Percentiles rank a stretch among this genome's conserved stretches.
Conservation (phyloP, 1,284 basidiomycete genomes). For the Leccinum brunneo-olivaceum region DNA sequence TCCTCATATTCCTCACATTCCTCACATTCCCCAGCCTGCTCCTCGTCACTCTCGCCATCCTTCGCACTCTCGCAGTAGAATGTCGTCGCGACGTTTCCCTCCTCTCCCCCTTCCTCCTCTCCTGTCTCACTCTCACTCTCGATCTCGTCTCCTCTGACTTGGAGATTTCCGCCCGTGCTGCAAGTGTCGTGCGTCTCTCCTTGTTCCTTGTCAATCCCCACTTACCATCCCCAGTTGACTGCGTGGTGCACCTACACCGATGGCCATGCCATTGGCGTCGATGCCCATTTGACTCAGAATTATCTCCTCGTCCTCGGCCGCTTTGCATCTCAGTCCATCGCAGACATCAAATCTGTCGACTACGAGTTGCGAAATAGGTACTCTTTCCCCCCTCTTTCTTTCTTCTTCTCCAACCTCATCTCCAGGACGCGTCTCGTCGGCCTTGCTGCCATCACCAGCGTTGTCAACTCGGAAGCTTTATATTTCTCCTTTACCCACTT, state of each 20-base stretch:
- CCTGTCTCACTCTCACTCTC: conserved; percentile 67
- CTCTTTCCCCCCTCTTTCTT: not conserved
- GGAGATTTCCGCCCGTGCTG: conserved; percentile 80
- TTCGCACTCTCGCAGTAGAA: conserved; percentile 82
- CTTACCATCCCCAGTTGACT: conserved; percentile 55
- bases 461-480: conserved; percentile 79
- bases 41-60: conserved; percentile 82
- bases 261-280: conserved; percentile 74
- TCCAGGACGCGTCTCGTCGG: conserved; percentile 79
- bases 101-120: conserved; percentile 73
- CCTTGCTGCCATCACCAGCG: conserved; percentile 76
- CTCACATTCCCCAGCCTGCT: conserved; percentile 52
- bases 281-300: conserved; percentile 60
- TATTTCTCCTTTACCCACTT: conserved; percentile 77
- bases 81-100: conserved; percentile 84
- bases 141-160: conserved; percentile 63
- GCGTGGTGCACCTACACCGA: conserved; percentile 92
- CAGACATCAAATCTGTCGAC: conserved; percentile 42
- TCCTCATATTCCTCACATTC: no score
- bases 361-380: conserved; percentile 59
- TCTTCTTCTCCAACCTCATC: not conserved
- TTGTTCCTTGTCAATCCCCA: not conserved
- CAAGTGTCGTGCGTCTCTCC: conserved; percentile 61
- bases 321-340: conserved; percentile 61
- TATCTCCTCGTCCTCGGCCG: conserved; percentile 67